Base-by-base conservation (phyloP, 345 rosid genomes). In the Hirschfeldia incana region DNA sequence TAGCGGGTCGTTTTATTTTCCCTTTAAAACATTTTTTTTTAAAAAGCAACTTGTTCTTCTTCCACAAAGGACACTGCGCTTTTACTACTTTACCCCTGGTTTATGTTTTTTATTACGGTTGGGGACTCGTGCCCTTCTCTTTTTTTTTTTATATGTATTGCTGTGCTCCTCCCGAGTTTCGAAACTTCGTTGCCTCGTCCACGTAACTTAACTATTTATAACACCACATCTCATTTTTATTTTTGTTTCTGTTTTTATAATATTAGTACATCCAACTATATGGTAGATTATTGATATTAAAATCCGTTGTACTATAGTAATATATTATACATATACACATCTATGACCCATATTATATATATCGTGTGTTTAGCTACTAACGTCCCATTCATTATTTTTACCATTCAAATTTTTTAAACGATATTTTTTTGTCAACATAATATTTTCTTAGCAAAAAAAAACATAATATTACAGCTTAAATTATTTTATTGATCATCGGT, bases 41-140 rank as follows among this genome's bases (percentile, higher is more conserved):
- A 21, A 21, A 80, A 75, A 58, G 83, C 83, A 80, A 80, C 83
- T 76, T 80, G 76, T 65, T 80, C 69, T 80, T 33, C 64, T 21
- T 21, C 34, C 15, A 70, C 21, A 76, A 76, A 80, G 73, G 68
- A 76, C 69, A 59, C 3, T 1, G 0, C 0, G 1, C 2, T 53
- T 8, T 80, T 70, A 76, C 80, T 26, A 21, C 5, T 76, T 65
- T 76, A 70, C 80, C 83, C 80, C 30, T 80, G 1, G 0, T 0
- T 32, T 59, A 12, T 16, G 12, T 0, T 10, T 70, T 76, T 76
- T 70, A 76, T 80, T 76, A 75, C 83, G 13, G 80, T 80, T 80
- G 4, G 83, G 83, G 77, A 58, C 77, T 76, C 83, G 83, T 80
- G 80, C 76, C 69, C 2, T 69, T 53, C 21, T 21, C 21, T 0